Evolutionary conservation across 2,329 filamentous ascomycete species (phyloP), one percentile per base, ranked within the genome.

Genomic region (Arthrobotrys sphaeroides): DNA sequence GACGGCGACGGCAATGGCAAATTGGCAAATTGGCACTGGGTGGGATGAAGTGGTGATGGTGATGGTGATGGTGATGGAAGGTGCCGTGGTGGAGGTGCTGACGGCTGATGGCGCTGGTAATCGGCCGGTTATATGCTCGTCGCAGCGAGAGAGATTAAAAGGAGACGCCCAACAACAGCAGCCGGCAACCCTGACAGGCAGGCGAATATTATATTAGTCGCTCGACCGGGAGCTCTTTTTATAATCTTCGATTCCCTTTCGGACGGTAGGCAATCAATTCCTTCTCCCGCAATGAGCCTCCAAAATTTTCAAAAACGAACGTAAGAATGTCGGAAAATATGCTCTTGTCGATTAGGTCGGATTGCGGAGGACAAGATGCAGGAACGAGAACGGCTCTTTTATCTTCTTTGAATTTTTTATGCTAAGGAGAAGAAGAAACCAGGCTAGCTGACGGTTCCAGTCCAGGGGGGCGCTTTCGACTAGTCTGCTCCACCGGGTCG

Each of bases 251-350:
- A 40, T 40, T 40, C n/a, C 36, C 9, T 33, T 13, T 33, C 38
- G 33, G 16, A 31, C 18, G 13, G 20, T 16, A 45, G 20, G 10
- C 28, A 43, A 22, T 5, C 40, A 12, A 20, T 5, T 43, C 40
- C n/a, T 43, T 43, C 16, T 57, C 22, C 40, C 16, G 40, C 40
- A 43, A 43, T 40, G 57, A 33, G n/a, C 22, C 16, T 18, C 31
- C 31, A 3, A 45, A 24, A 18, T n/a, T 55, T 10, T 40, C 51
- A 69, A 57, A 67, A 68, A 73, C 62, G 68, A 77, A 49, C 36
- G 53, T 42, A 42, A 38, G 28, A 62, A 68, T 62, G 62, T 61
- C 61, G 36, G 20, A 47, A 59, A 57, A 51, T 61, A 26, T 59
- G 40, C 20, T 64, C 59, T 65, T 65, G 68, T 73, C 68, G 51